phyloP scores from a whole-genome alignment of 1,284 basidiomycete species.

The Tilletiaria anomala region DNA sequence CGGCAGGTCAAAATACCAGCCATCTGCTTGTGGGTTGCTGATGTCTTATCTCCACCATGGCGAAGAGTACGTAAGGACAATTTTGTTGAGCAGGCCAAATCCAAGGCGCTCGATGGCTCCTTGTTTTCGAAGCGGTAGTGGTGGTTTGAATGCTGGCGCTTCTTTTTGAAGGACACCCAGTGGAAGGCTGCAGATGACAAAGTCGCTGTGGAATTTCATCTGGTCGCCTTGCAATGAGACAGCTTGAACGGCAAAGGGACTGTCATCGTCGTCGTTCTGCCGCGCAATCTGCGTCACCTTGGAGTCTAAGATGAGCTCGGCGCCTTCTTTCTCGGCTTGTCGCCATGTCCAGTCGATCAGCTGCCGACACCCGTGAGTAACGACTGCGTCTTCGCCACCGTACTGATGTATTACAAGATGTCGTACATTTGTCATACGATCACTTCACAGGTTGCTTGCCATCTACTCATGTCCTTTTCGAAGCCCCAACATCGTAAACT shows the following conservation, averaged over 20 bases:
- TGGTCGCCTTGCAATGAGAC: background rate
- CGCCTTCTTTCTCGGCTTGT: background rate
- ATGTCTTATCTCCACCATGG: slow-evolving; percentile 1
- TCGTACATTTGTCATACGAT: too few relatives aligned
- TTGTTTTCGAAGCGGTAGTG: slow-evolving; percentile 1
- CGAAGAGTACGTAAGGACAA: slow-evolving; percentile 2
- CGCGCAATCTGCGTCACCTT: background rate
- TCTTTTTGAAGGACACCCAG: background rate
- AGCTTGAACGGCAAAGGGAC: background rate
- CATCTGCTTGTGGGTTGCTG: background rate
- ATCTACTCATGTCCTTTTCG: slow-evolving; percentile 6
- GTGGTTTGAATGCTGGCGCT: background rate
- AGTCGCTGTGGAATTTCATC: background rate
- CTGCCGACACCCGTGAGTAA: slow-evolving; percentile 2
- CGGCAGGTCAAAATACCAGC: background rate
- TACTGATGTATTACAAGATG: too few relatives aligned
- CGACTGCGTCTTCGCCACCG: slow-evolving; percentile 4
- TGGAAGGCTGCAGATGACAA: background rate
- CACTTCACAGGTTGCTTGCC: too few relatives aligned
- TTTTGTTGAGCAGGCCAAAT: slow-evolving; percentile 4
- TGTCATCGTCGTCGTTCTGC: background rate
- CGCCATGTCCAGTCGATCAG: slow-evolving; percentile 3
- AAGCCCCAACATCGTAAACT: slow-evolving; percentile 6
- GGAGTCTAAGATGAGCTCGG: background rate
- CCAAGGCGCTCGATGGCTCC: slow-evolving; percentile 2